Percentiles rank a stretch among this genome's conserved stretches.
These are phyloP conservation scores for Alopecurus myosuroides DNA, from an alignment of 176 grass and related monocot species.

Conservation along the genomic window DNA sequence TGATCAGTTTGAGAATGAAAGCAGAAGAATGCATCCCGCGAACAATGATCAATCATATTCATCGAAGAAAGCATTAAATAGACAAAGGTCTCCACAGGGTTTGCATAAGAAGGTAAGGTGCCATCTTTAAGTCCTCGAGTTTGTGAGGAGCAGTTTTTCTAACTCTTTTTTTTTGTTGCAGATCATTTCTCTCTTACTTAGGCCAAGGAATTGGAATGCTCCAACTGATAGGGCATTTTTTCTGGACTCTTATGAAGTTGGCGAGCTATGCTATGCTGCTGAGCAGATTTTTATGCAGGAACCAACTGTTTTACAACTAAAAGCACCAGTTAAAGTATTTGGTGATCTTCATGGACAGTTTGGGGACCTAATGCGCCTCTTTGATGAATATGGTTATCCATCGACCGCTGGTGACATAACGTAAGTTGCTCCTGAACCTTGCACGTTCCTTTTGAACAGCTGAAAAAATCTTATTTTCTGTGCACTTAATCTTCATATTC, in stretches of 20 bases:
- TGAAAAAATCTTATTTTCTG: not conserved
- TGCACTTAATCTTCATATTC: not conserved
- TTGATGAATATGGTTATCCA: slow-evolving; percentile 97
- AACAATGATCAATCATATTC: slow-evolving; percentile 70
- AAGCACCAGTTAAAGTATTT: slow-evolving; percentile 97
- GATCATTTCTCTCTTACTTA: slow-evolving; percentile 84
- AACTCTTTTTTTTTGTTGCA: slow-evolving; percentile 30
- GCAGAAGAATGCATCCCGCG: slow-evolving; percentile 87
- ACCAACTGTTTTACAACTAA: slow-evolving; percentile 91
- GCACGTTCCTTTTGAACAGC: slow-evolving; percentile 18
- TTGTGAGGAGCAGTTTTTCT: slow-evolving; percentile 15
- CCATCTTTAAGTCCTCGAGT: slow-evolving; percentile 7
- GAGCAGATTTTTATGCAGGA: slow-evolving; percentile 99
- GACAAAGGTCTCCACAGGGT: slow-evolving; percentile 90
- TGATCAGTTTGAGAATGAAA: slow-evolving; percentile 99
- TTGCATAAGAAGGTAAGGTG: slow-evolving; percentile 83
- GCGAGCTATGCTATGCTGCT: slow-evolving; percentile 90
- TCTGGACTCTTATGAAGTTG: slow-evolving; percentile 94
- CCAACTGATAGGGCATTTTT: slow-evolving; percentile 89
- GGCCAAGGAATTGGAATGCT: slow-evolving; percentile 87
- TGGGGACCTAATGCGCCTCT: slow-evolving; percentile 96
- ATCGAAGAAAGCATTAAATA: slow-evolving; percentile 68
- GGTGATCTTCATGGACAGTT: slow-evolving; percentile 99
- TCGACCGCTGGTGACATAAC: slow-evolving; percentile 96
- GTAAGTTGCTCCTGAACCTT: slow-evolving; percentile 51